These are phyloP conservation scores for Cladosporium sp. DNA, from an alignment of 2,329 filamentous ascomycete species.

Conservation along the genomic window DNA sequence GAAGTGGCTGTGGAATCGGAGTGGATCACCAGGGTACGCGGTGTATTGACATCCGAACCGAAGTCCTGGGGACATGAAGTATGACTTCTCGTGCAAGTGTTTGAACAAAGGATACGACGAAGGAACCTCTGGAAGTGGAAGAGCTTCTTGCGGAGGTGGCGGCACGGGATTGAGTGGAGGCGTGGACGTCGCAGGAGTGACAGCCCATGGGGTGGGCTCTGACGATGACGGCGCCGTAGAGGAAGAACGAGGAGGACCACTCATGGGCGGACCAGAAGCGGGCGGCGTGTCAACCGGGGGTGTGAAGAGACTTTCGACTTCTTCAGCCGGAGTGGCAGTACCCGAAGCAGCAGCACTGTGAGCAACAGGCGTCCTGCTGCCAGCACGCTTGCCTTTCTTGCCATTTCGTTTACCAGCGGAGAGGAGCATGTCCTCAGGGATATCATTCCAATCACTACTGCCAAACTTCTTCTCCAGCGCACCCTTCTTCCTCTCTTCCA, in stretches of 20 bases:
- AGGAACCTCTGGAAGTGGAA: slow-evolving; percentile 35
- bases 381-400: slow-evolving; percentile 17
- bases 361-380: slow-evolving; percentile 9
- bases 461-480: slow-evolving; percentile 47
- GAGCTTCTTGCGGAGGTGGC: slow-evolving; percentile 18
- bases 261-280: neutral
- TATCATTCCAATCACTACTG: slow-evolving; percentile 31
- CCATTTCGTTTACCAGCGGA: slow-evolving; percentile 16
- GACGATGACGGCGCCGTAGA: slow-evolving; percentile 17
- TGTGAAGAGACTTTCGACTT: slow-evolving; percentile 27
- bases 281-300: slow-evolving; percentile 18
- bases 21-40: slow-evolving; percentile 89
- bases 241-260: slow-evolving; percentile 14
- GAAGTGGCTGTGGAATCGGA: slow-evolving; percentile 95
- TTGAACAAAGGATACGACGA: slow-evolving; percentile 70
- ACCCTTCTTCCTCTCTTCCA: slow-evolving; percentile 47
- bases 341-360: slow-evolving; percentile 11
- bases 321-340: slow-evolving; percentile 16
- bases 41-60: slow-evolving; percentile 93
- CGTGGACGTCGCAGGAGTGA: slow-evolving; percentile 49
- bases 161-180: slow-evolving; percentile 33
- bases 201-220: slow-evolving; percentile 20
- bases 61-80: slow-evolving; percentile 85
- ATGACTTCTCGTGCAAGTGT: slow-evolving; percentile 71
- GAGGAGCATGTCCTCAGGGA: slow-evolving; percentile 32